These are phyloP conservation scores for Kondoa subrosea DNA, from an alignment of 768 basidiomycete genomes.

Conservation along the genomic window DNA sequence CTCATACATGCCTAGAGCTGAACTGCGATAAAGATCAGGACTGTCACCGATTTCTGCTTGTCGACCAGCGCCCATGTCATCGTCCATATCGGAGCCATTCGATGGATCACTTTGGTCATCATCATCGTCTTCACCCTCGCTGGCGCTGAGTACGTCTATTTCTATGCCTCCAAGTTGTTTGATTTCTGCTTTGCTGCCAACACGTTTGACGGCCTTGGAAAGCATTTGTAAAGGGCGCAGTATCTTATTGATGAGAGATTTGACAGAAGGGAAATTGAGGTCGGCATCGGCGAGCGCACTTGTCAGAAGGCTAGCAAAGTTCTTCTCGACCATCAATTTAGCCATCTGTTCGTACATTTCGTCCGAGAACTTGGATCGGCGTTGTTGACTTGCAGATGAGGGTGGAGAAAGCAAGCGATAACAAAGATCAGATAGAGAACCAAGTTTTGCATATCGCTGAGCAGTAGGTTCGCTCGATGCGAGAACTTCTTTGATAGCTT, in stretches of 20 bases:
- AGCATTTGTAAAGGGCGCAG: slow-evolving; percentile 75
- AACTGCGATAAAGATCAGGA: slow-evolving; percentile 86
- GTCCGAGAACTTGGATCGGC: slow-evolving; percentile 35
- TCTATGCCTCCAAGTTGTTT: slow-evolving; percentile 31
- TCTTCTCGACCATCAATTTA: slow-evolving; percentile 97
- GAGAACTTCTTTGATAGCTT: slow-evolving; percentile 60
- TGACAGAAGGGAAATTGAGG: slow-evolving; percentile 82
- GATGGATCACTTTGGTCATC: slow-evolving; percentile 32
- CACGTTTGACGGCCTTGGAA: slow-evolving; percentile 58
- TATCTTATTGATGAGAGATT: slow-evolving; percentile 66
- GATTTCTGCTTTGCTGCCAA: slow-evolving; percentile 17
- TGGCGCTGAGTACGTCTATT: slow-evolving; percentile 30
- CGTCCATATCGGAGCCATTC: slow-evolving; percentile 48
- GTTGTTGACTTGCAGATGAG: slow-evolving; percentile 32
- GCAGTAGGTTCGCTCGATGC: slow-evolving; percentile 43
- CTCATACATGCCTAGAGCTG: slow-evolving; percentile 70
- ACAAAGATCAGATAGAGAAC: slow-evolving; percentile 72
- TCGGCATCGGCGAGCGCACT: slow-evolving; percentile 79
- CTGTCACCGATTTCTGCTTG: slow-evolving; percentile 48
- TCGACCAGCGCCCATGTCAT: slow-evolving; percentile 31
- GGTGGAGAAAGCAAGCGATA: slow-evolving; percentile 68
- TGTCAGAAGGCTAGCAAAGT: slow-evolving; percentile 76
- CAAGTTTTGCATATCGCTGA: slow-evolving; percentile 66
- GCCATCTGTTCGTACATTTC: slow-evolving; percentile 78
- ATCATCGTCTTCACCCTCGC: slow-evolving; percentile 32